Conservation (phyloP, 805 yeast species). For the Candida parachauliodes region DNA sequence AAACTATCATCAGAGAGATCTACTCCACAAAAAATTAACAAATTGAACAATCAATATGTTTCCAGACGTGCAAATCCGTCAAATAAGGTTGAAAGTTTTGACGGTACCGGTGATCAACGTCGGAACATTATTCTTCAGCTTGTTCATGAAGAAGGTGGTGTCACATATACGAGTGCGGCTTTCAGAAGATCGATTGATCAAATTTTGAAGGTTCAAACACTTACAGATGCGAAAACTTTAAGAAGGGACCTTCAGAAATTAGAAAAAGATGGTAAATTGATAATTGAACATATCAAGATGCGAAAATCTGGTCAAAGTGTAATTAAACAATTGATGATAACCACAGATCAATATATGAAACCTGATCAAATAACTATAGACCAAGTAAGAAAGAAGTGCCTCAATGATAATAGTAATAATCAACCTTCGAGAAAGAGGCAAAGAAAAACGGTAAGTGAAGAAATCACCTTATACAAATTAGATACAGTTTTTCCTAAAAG, state of each 20-base stretch:
- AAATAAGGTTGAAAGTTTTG: slow-evolving; percentile 1
- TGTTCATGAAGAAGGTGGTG: slow-evolving; percentile 37
- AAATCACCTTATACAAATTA: slow-evolving; percentile 20
- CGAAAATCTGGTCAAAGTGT: slow-evolving; percentile 23
- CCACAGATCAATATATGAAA: slow-evolving; percentile 22
- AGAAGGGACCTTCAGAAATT: slow-evolving; percentile 34
- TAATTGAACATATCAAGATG: slow-evolving; percentile 21
- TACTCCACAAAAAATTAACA: slow-evolving; percentile 2
- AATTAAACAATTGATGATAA: slow-evolving; percentile 29
- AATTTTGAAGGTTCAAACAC: slow-evolving; percentile 22
- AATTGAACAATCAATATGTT: slow-evolving; percentile 1
- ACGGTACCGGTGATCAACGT: slow-evolving; percentile 6
- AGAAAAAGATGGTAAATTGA: slow-evolving; percentile 19
- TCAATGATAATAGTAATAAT: slow-evolving; percentile 20
- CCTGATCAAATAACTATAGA: slow-evolving; percentile 30
- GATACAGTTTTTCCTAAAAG: slow-evolving; percentile 12
- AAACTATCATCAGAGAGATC: neutral
- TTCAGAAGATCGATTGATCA: slow-evolving; percentile 32
- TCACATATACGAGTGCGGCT: slow-evolving; percentile 28
- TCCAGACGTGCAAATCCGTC: neutral
- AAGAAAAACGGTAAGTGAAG: slow-evolving; percentile 24
- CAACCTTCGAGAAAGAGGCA: neutral
- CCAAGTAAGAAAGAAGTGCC: slow-evolving; percentile 20
- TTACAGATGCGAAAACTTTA: slow-evolving; percentile 37
- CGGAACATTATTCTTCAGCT: slow-evolving; percentile 16